Percentiles rank a stretch among this genome's conserved stretches.
Evolutionary conservation across 2,329 filamentous ascomycete genomes (phyloP).

Genomic region (Paecilomyces variotii): DNA sequence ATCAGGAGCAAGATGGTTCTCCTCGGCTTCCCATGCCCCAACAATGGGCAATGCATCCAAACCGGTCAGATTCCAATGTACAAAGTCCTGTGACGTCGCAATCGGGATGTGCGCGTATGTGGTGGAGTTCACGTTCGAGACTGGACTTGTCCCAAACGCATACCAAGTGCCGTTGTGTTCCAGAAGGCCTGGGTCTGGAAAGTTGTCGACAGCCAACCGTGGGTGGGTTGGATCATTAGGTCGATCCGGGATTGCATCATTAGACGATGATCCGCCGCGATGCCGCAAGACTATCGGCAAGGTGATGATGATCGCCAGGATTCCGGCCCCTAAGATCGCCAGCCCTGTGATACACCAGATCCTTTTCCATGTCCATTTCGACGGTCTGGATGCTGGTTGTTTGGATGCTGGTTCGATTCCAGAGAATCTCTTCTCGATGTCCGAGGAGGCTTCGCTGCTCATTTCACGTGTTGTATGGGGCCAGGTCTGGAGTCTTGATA

Average conservation of each 20-base stretch:
- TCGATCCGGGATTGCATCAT: not conserved
- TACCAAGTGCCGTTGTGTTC: conserved; percentile 26
- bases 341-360: conserved; percentile 6
- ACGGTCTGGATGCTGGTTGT: not conserved
- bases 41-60: conserved; percentile 45
- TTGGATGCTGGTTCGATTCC: conserved; percentile 1
- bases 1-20: conserved; percentile 55
- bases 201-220: conserved; percentile 16
- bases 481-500: not conserved
- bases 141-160: conserved; percentile 23
- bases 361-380: conserved; percentile 8
- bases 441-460: not conserved
- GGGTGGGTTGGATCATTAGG: conserved; percentile 5
- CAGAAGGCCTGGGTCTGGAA: conserved; percentile 23
- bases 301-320: conserved; percentile 13
- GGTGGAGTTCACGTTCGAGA: conserved; percentile 7
- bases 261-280: not conserved
- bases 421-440: not conserved
- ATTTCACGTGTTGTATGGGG: not conserved
- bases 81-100: conserved; percentile 42
- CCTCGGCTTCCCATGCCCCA: conserved; percentile 44
- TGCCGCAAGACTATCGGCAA: conserved; percentile 12
- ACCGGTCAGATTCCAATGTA: conserved; percentile 38
- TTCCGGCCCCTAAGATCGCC: conserved; percentile 4
- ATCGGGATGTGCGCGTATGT: conserved; percentile 42